Evolutionary conservation across 2,329 filamentous ascomycete genomes (phyloP), one percentile per base, ranked within the genome.

Genomic region (Ophiostoma perfectum): DNA sequence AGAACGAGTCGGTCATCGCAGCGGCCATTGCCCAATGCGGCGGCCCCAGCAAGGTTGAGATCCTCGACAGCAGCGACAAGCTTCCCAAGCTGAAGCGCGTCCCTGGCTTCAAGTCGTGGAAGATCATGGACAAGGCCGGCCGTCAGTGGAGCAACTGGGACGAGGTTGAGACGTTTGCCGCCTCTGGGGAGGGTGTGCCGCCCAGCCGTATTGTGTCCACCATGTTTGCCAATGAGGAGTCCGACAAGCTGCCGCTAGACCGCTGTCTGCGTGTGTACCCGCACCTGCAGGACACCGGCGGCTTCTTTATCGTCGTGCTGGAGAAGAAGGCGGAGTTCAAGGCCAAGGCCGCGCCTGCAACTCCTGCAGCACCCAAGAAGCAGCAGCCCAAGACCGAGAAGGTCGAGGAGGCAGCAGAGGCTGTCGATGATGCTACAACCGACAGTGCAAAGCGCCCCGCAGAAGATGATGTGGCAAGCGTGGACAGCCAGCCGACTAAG

Each of bases 261-360:
- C 87, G 90, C 70, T 97, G 94, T 79, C 93, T 98, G 84, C 87
- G 95, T 71, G 88, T 99, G 6, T 99, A 98, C 77, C 91, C 93
- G 45, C 95, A 99, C 78, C 85, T 93, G 76, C 95, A 99, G 79
- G 93, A 99, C 74, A 99, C 95, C 3, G 95, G 95, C 68, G 94
- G 90, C 36, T 99, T 99, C 83, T 99, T 99, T 81, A 97, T 99
- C 76, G 90, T 93, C 0, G 93, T 97, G 0, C 80, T 99, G 18
- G 91, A 97, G 81, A 99, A 99, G 84, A 89, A 89, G 77, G 85
- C 87, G 39, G 95, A 97, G 72, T 93, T 96, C 77, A 90, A 86
- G 76, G 90, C 88, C 8, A 90, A 86, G 77, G 42, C 60, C 8
- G 60, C 42, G 16, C 60, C 38, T 2, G 16, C 38, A 5, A 9